Evolutionary conservation across 176 grass and related monocot species (phyloP), one percentile per base, ranked within the genome.

Genomic region (Carex pumila): DNA sequence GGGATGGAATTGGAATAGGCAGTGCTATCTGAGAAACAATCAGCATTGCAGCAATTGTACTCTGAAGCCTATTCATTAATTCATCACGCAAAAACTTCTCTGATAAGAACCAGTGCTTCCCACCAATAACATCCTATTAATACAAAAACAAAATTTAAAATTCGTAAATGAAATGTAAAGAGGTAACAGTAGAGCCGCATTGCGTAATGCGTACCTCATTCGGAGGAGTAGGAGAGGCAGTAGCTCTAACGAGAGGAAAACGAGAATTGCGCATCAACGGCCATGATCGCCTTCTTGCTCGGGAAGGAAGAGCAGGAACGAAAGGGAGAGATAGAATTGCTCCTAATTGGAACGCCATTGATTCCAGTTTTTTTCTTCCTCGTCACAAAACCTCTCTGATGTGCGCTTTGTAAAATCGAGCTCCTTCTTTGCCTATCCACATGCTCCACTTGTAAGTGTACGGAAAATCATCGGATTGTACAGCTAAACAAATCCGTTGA

Each of bases 1-100:
- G 66, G 55, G 90, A 17, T 67, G 95, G 87, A 63, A 97, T 37
- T 2, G 57, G 57, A 60, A 75, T 54, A 5, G 71, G 71, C 19
- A 75, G 10, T 13, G 92, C 86, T 55, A 94, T 86, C 87, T 98
- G 92, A 34, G 88, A 30, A 61, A 90, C 84, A 64, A 98, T 85
- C 14, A 94, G 87, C 71, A 98, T 86, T 76, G 83, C 85, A 29
- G 89, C 91, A 15, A 92, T 82, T 62, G 86, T 83, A 36, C 70
- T 80, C 80, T 89, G 82, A 81, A 93, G 21, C 68, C 78, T 61
- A 85, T 88, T 86, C 56, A 86, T 9, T 3, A 87, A 12, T 18
- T 25, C 82, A 57, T 84, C 71, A 12, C 58, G 47, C 0, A 8
- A 49, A 63, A 30, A 15, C 54, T 53, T 82, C 5, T 50, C 17